A percentile compares a stretch with the other conserved stretches of the same genome.
Conservation (phyloP, 345 rosid genomes). For the Cardamine chenopodiifolia region DNA sequence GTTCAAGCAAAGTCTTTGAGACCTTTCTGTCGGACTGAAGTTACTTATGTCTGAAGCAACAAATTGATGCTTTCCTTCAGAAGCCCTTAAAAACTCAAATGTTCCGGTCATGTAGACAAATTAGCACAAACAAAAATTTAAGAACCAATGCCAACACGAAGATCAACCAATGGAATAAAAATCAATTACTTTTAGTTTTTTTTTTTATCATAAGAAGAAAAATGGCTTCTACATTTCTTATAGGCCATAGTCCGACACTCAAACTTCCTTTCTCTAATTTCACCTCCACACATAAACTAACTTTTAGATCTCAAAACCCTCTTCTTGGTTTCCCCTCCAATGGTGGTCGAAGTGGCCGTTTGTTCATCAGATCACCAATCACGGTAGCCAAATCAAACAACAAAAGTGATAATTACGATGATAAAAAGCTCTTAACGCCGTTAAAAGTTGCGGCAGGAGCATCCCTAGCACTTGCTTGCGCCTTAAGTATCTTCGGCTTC, state of each 20-base stretch:
- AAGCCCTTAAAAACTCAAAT: not conserved
- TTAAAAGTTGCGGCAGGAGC: slow-evolving; percentile 42
- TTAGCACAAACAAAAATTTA: slow-evolving; percentile 8
- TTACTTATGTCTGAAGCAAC: slow-evolving; percentile 42
- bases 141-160: not conserved
- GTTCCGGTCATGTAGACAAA: slow-evolving; percentile 10
- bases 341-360: slow-evolving; percentile 11
- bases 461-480: slow-evolving; percentile 55
- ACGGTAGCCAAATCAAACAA: slow-evolving; percentile 34
- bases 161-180: slow-evolving; percentile 19
- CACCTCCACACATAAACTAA: slow-evolving; percentile 14
- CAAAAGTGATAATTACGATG: slow-evolving; percentile 19
- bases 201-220: not conserved
- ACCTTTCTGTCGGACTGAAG: slow-evolving; percentile 35
- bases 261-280: slow-evolving; percentile 24
- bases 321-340: slow-evolving; percentile 29
- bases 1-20: slow-evolving; percentile 21
- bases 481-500: slow-evolving; percentile 48
- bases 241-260: slow-evolving; percentile 35
- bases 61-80: slow-evolving; percentile 53
- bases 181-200: not conserved
- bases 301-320: slow-evolving; percentile 4
- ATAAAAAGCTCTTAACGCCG: slow-evolving; percentile 9
- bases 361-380: slow-evolving; percentile 18
- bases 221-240: slow-evolving; percentile 48